phyloP scores from a whole-genome alignment of 345 rosid genomes.

The Populus euphratica region DNA sequence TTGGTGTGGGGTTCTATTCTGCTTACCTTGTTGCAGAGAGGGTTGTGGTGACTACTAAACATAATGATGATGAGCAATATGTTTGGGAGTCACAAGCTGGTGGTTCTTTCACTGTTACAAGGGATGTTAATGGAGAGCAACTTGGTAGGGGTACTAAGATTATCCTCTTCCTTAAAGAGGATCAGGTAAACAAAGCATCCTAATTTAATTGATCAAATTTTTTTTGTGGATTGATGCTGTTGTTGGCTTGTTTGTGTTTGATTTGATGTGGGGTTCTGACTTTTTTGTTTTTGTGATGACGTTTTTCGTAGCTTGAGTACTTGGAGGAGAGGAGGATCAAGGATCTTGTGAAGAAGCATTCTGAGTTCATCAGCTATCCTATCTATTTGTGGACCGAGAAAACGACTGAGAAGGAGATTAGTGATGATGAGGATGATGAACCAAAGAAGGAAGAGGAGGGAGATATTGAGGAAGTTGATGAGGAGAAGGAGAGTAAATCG shows the following conservation, averaged over 20 bases:
- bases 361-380: slow-evolving; percentile 88
- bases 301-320: slow-evolving; percentile 53
- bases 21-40: slow-evolving; percentile 88
- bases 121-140: slow-evolving; percentile 65
- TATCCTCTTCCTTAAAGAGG: slow-evolving; percentile 74
- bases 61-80: slow-evolving; percentile 82
- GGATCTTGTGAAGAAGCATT: slow-evolving; percentile 90
- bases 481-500: slow-evolving; percentile 62
- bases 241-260: no score
- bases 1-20: slow-evolving; percentile 91
- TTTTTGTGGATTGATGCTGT: neutral
- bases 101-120: slow-evolving; percentile 80
- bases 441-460: slow-evolving; percentile 71
- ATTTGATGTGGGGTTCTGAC: neutral
- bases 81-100: slow-evolving; percentile 97
- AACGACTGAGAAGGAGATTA: slow-evolving; percentile 80
- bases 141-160: slow-evolving; percentile 92
- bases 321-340: slow-evolving; percentile 86
- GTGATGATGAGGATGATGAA: slow-evolving; percentile 83
- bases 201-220: no score
- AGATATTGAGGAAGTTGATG: slow-evolving; percentile 69
- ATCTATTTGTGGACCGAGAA: slow-evolving; percentile 87
- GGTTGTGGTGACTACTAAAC: slow-evolving; percentile 74
- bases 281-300: neutral
- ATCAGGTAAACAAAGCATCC: slow-evolving; percentile 41